Evolutionary conservation across 2,329 filamentous ascomycete genomes (phyloP), one percentile per base, ranked within the genome.

Genomic region (Claviceps capensis): DNA sequence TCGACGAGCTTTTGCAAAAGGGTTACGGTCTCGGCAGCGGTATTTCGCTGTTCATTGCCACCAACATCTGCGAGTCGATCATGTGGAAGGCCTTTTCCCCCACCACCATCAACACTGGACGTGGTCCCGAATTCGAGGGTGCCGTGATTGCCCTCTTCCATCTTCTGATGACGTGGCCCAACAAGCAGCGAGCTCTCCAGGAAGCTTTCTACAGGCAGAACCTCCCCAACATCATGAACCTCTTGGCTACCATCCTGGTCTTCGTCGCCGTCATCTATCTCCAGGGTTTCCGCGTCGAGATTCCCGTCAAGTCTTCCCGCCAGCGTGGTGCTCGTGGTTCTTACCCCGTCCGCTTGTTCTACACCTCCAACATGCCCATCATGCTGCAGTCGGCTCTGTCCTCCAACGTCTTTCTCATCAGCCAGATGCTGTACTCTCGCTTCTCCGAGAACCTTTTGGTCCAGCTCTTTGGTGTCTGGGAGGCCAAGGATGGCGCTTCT

Each of bases 351-450:
- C 91, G 94, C 66, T 87, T 98, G 55, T 98, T 98, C 83, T 98
- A 98, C 78, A 98, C 93, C 68, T 96, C 90, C 70, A 98, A 98
- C 85, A 98, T 98, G 94, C 93, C 93, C 67, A 98, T 98, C 75
- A 98, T 98, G 93, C 81, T 98, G 70, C 94, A 98, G 78, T 97
- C 91, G 47, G 93, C 93, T 62, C 82, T 98, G 61, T 95, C 88
- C 60, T 96, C 91, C 79, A 98, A 98, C 79, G 82, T 98, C 73
- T 98, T 98, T 83, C 78, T 98, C 59, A 89, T 98, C 75, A 93
- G 86, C 69, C 93, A 98, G 79, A 97, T 97, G 90, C 83, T 98
- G 60, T 97, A 95, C 83, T 95, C 88, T 57, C 90, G 91, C 71
- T 97, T 98, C 79, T 93, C 89, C 47, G 93, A 98, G 76, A 98